Evolutionary conservation across 2,329 filamentous ascomycete species (phyloP).

Genomic region (Alternaria ethzedia): DNA sequence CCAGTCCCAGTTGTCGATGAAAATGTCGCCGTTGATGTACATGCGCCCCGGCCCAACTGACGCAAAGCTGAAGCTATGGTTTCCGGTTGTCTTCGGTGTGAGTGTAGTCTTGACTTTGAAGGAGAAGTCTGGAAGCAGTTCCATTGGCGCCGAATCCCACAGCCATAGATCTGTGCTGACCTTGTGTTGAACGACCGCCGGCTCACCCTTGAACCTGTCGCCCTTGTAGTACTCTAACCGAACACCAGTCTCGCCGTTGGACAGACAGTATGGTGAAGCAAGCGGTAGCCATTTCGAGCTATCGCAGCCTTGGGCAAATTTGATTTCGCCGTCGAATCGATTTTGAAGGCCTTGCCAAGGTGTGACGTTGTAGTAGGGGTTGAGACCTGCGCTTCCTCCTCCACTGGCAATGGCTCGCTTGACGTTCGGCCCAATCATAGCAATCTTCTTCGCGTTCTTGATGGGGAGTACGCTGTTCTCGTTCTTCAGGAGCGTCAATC

Average conservation of each 20-base stretch:
- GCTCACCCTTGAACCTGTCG: conserved; percentile 66
- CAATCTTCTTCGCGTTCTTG: conserved; percentile 63
- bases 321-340: conserved; percentile 61
- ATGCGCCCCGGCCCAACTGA: conserved; percentile 69
- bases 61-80: conserved; percentile 71
- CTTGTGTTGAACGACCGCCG: conserved; percentile 64
- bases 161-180: conserved; percentile 72
- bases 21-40: conserved; percentile 64
- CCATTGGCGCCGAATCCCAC: conserved; percentile 71
- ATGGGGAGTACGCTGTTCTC: conserved; percentile 66
- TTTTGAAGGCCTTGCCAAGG: conserved; percentile 68
- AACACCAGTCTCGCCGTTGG: conserved; percentile 65
- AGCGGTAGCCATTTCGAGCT: conserved; percentile 71
- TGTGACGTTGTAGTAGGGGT: conserved; percentile 71
- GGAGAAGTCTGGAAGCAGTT: conserved; percentile 69
- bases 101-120: conserved; percentile 67
- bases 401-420: conserved; percentile 72
- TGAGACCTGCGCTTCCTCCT: conserved; percentile 71
- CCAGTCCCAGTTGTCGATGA: conserved; percentile 73
- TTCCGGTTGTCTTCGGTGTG: conserved; percentile 64
- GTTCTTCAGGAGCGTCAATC: conserved; percentile 70
- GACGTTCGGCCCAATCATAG: conserved; percentile 71
- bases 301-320: conserved; percentile 67
- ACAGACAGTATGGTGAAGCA: conserved; percentile 65
- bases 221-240: conserved; percentile 69